Conservation (phyloP, 768 basidiomycete species). For the Imleria badia region DNA sequence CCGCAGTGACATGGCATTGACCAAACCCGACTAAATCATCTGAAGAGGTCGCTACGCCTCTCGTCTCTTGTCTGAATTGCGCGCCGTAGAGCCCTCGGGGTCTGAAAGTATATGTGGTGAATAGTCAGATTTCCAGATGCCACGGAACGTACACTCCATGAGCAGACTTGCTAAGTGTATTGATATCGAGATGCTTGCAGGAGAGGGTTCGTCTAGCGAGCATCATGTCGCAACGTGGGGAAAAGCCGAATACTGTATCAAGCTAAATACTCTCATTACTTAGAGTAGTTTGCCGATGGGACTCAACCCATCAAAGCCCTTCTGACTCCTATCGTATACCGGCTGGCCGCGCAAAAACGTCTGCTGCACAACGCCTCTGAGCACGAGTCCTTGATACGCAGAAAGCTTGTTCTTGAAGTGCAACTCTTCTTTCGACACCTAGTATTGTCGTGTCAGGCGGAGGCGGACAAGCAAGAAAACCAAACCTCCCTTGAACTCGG, state of each 20-base stretch:
- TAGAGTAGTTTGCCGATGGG: conserved; percentile 38
- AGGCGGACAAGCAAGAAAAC: neutral
- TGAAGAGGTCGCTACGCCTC: conserved; percentile 23
- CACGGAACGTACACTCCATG: conserved; percentile 15
- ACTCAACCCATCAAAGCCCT: conserved; percentile 35
- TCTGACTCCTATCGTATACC: conserved; percentile 51
- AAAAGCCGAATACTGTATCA: too few relatives aligned
- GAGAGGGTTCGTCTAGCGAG: conserved; percentile 12
- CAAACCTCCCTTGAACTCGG: conserved; percentile 36
- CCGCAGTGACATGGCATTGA: conserved; percentile 45
- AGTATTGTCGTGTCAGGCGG: conserved; percentile 4
- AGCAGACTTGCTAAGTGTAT: neutral
- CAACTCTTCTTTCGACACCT: conserved; percentile 74
- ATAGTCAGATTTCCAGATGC: neutral
- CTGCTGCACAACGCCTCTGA: conserved; percentile 71
- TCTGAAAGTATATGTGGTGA: conserved; percentile 6
- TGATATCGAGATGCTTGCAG: neutral
- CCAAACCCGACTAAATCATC: conserved; percentile 36
- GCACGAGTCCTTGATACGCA: conserved; percentile 76
- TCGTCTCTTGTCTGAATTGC: conserved; percentile 1
- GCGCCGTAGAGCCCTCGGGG: neutral
- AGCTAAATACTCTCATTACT: neutral
- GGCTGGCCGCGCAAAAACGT: conserved; percentile 78
- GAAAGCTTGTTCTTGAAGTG: conserved; percentile 94
- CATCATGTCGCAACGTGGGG: neutral